Base-by-base conservation (phyloP, 768 basidiomycete genomes). In the Hemileccinum impolitum region DNA sequence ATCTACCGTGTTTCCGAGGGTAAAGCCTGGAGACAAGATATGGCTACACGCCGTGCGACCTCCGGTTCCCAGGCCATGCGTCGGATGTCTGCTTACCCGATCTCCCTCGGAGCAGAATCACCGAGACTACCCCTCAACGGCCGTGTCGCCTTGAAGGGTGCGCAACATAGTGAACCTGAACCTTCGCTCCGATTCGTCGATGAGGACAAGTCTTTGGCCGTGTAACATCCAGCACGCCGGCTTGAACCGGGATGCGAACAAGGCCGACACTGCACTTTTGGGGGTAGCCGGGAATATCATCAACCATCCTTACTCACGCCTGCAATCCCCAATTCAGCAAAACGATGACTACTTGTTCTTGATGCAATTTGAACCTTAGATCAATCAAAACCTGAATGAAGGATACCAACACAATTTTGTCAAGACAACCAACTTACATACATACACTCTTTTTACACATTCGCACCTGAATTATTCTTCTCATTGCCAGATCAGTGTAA, bases 1-100 rank as follows among this genome's bases (percentile, higher is more conserved):
- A 75, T 75, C 32, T 73, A 72, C 37, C 72, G 76, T n/a, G 63
- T 78, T 11, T 71, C 75, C 2, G 64, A 73, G 50, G 77, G 77
- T 13, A 67, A 70, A 21, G 76, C 74, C 3, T 76, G 74, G 76
- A 56, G 57, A 18, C 52, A 40, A 21, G 55, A 64, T 7, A 47
- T 55, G 25, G 30, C 57, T 4, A 45, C 65, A 13, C 52, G 52
- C 11, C 28, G 47, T 17, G 17, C 44, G 1, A 37, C 35, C 14
- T 45, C 51, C 0, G 23, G 2, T 28, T 51, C 60, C 8, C 42
- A 55, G 21, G 45, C 18, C 21, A 39, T 56, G 44, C 64, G 41
- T 30, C 55, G 48, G 35, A 1, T 44, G 12, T 61, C 62, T 13
- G 25, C 8, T 1, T 53, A 42, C 2, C 47, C 35, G 5, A 12